Base-by-base conservation (phyloP, 2,329 filamentous ascomycete species). In the Calonectria henricotiae region DNA sequence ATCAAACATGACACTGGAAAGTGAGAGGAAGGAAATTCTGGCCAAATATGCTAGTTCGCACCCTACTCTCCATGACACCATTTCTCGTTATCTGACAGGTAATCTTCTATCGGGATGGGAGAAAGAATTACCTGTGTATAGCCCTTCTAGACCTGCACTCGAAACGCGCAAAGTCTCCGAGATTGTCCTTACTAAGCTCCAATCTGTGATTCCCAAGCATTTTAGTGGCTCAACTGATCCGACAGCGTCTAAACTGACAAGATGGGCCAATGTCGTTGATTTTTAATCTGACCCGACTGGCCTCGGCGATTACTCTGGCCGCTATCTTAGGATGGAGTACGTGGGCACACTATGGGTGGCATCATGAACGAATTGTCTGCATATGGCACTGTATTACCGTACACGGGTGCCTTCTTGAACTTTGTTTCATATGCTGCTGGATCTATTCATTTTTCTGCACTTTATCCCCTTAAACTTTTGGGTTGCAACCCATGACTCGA, bases 401-500 rank as follows among this genome's bases (percentile, higher is more conserved):
- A 95, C 78, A 91, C 91, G 76, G 96, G 96, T 86, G 98, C 96
- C 80, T 99, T 99, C 92, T 89, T 99, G 78, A 99, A 98, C 92
- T 99, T 99, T 85, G 95, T 98, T 78, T 98, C 96, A 30, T 99
- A 99, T 84, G 96, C 94, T 77, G 95, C 96, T 76, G 96, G 96
- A 85, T 92, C 96, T 79, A 93, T 98, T 82, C 96, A 96, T 86
- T 91, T 99, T 71, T 98, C 95, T 44, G 92, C 96, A 46, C 90
- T 99, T 77, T 97, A 95, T 55, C 95, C 94, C 85, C 83, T 96
- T 95, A 79, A 89, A 91, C 82, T 95, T 99, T 88, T 97, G 96
- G 92, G 90, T 98, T 79, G 96, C 96, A 80, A 98, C 96, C 78
- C 96, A 98, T 90, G 96, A 98, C 90, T 98, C 96, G 76, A 99